phyloP scores from a whole-genome alignment of 495 filamentous ascomycete genomes.

The Neurospora tetraspora region DNA sequence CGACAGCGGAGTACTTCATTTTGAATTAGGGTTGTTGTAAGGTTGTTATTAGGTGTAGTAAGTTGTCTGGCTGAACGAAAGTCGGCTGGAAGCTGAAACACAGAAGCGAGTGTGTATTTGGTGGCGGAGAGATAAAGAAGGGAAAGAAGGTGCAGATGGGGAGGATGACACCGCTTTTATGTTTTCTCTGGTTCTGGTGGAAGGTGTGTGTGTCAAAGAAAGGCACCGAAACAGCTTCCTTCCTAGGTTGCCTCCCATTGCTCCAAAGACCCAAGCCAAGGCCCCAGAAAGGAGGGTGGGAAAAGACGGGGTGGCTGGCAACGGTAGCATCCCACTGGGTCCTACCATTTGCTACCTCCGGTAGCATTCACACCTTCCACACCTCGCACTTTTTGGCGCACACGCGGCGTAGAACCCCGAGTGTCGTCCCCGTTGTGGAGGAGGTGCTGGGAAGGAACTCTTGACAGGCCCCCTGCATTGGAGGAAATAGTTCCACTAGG shows the following conservation, averaged over 20 bases:
- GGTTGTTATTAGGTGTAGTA: not conserved
- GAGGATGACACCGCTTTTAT: not conserved
- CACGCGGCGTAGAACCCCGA: not conserved
- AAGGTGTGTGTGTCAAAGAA: not conserved
- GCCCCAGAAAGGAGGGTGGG: not conserved
- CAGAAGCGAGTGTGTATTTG: not conserved
- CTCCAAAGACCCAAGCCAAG: not conserved
- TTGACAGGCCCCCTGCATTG: not conserved
- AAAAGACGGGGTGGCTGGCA: not conserved
- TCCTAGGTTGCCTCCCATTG: not conserved
- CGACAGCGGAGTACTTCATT: conserved; percentile 31
- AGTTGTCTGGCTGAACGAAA: not conserved
- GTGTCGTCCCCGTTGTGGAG: not conserved
- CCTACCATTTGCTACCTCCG: not conserved
- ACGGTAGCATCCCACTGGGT: not conserved
- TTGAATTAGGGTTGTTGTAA: conserved; percentile 9
- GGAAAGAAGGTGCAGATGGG: not conserved
- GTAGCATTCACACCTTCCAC: not conserved
- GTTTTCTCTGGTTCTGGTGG: not conserved
- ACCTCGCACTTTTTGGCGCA: not conserved
- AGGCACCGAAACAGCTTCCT: not conserved
- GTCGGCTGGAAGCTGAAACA: not conserved
- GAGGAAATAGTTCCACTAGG: not conserved
- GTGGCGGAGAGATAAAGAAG: not conserved
- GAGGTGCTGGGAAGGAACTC: not conserved